Evolutionary conservation across 306 rosid genomes (phyloP), one percentile per base, ranked within the genome.

Genomic region (Dryas alaskensis): DNA sequence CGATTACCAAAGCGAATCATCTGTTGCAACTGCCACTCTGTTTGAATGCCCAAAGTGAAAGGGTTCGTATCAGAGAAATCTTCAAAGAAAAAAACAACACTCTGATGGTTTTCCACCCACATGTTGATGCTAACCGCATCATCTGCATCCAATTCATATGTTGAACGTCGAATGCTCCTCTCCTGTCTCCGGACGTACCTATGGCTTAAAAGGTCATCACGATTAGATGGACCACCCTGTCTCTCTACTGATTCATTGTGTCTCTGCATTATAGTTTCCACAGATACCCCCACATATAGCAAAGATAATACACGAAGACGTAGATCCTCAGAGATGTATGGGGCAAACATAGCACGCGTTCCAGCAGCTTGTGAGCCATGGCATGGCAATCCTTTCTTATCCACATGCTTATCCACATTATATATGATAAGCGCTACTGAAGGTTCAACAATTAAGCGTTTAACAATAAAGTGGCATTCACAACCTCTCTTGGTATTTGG

Each of bases 361-460:
- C 96, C 96, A 67, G 90, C 96, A 76, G 97, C 93, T 73, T 89
- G 96, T 4, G 96, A 93, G 74, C 98, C 98, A 84, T 93, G 98
- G 82, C 97, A 94, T 5, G 96, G 97, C 60, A 74, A 52, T 16
- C 97, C 99, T 76, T 84, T 89, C 76, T 91, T 89, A 82, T 93
- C 98, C 70, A 93, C 90, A 77, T 89, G 98, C 82, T 85, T 91
- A 75, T 87, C 95, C 69, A 82, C 86, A 51, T 92, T 92, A 81
- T 88, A 92, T 70, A 92, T 88, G 78, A 94, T 80, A 39, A 92
- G 85, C 4, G 97, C 97, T 64, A 92, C 92, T 4, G 96, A 85
- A 8, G 98, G 97, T 81, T 93, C 90, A 63, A 90, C 96, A 74
- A 88, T 86, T 77, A 94, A 86, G 65, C 95, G 88, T 76, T 94